phyloP scores from a whole-genome alignment of 805 yeast genomes.

The Ogataea thermomethanolica region DNA sequence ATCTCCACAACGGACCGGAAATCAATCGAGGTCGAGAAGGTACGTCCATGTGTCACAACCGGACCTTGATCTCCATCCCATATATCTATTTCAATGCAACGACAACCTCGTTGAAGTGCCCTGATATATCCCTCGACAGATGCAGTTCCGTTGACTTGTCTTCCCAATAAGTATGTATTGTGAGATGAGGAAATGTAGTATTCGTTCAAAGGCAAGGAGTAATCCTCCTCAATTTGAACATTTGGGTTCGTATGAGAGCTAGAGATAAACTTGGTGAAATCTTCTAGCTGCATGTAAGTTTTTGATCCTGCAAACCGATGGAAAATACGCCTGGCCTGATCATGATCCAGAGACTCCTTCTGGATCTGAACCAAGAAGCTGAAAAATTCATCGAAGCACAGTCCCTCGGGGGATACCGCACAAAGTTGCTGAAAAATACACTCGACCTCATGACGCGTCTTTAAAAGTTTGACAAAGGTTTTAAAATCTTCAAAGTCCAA shows the following conservation, averaged over 20 bases:
- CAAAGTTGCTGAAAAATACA: conserved; percentile 30
- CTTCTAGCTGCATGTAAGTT: conserved; percentile 24
- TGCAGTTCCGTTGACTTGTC: conserved; percentile 83
- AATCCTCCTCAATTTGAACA: conserved; percentile 34
- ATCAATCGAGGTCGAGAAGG: conserved; percentile 73
- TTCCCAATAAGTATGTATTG: conserved; percentile 84
- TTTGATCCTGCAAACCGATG: conserved; percentile 32
- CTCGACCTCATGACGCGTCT: conserved; percentile 59
- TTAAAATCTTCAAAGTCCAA: conserved; percentile 74
- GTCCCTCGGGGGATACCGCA: conserved; percentile 2
- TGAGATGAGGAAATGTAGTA: conserved; percentile 92
- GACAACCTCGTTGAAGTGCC: conserved; percentile 86
- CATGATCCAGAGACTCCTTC: conserved; percentile 35
- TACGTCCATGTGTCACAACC: conserved; percentile 83
- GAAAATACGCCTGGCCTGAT: conserved; percentile 35
- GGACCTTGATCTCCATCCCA: conserved; percentile 86
- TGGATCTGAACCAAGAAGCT: conserved; percentile 50
- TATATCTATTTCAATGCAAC: conserved; percentile 91
- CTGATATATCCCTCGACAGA: conserved; percentile 87
- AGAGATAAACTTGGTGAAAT: conserved; percentile 30
- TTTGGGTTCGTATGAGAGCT: conserved; percentile 32
- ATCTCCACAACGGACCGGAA: conserved; percentile 67
- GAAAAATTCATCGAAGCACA: conserved; percentile 34
- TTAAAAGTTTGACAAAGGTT: conserved; percentile 63
- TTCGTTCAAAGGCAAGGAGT: conserved; percentile 69